phyloP scores from a whole-genome alignment of 495 filamentous ascomycete species.

The Hyaloscypha variabilis region DNA sequence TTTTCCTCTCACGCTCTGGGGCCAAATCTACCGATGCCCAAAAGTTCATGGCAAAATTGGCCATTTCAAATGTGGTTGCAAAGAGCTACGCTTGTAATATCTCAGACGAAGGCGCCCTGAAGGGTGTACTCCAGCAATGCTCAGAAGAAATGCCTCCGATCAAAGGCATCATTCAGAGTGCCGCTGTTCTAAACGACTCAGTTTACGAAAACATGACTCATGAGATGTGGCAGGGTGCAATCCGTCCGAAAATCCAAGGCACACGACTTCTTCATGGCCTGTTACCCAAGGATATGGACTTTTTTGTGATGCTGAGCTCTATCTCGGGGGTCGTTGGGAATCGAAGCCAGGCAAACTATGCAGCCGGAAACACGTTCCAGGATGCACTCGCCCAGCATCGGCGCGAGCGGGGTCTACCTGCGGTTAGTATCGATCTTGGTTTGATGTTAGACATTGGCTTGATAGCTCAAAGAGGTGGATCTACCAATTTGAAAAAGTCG shows the following conservation, averaged over 20 bases:
- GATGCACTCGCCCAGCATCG: neutral
- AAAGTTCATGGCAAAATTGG: slow-evolving; percentile 24
- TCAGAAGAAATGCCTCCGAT: neutral
- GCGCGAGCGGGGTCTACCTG: neutral
- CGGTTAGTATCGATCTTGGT: neutral
- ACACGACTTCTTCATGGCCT: neutral
- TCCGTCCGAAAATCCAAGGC: neutral
- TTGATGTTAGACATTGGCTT: neutral
- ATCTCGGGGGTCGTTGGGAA: neutral
- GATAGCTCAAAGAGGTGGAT: neutral
- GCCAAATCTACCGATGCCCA: slow-evolving; percentile 26
- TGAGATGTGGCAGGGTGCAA: neutral
- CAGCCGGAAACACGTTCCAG: neutral
- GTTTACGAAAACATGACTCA: neutral
- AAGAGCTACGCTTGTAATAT: slow-evolving; percentile 43
- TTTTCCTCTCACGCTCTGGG: slow-evolving; percentile 59
- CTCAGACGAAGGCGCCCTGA: slow-evolving; percentile 25
- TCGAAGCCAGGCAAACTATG: neutral
- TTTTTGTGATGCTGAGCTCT: neutral
- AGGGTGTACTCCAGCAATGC: neutral
- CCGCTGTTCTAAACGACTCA: neutral
- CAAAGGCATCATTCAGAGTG: neutral
- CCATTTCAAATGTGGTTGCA: slow-evolving; percentile 22
- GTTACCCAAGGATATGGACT: neutral
- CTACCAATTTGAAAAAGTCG: neutral